phyloP scores from a whole-genome alignment of 2,329 filamentous ascomycete genomes.

The Aspergillus sp. region DNA sequence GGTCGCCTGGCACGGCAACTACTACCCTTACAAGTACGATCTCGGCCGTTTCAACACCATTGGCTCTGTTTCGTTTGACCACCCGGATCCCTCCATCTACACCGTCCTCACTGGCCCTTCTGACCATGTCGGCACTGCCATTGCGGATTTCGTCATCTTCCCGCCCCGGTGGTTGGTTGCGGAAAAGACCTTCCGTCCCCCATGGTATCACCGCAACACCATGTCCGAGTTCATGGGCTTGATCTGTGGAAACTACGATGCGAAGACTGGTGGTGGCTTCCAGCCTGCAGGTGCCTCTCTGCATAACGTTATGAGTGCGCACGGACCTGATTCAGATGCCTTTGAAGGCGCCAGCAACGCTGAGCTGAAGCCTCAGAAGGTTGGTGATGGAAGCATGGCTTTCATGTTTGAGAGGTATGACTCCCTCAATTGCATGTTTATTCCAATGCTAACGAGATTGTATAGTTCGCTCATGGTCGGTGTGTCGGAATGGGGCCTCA shows the following conservation, averaged over 20 bases:
- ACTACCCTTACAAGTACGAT: constrained; percentile 80
- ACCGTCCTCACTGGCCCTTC: constrained; percentile 62
- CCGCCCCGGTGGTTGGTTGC: constrained; percentile 62
- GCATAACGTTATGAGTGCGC: constrained; percentile 71
- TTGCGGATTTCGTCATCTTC: constrained; percentile 65
- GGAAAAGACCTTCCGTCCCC: constrained; percentile 59
- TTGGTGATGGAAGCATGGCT: constrained; percentile 59
- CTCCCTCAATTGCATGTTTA: no score
- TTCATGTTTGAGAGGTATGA: constrained; percentile 61
- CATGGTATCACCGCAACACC: constrained; percentile 64
- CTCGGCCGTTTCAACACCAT: constrained; percentile 73
- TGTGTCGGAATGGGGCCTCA: constrained; percentile 70
- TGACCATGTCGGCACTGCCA: constrained; percentile 58
- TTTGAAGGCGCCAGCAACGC: constrained; percentile 55
- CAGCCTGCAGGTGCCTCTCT: constrained; percentile 60
- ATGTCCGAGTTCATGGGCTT: constrained; percentile 67
- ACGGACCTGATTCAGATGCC: constrained; percentile 57
- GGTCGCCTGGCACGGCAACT: constrained; percentile 77
- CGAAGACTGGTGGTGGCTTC: constrained; percentile 57
- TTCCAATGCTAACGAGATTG: neutral
- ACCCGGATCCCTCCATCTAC: constrained; percentile 76
- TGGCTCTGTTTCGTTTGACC: constrained; percentile 70
- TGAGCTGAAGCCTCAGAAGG: constrained; percentile 54
- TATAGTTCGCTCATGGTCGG: constrained; percentile 63
- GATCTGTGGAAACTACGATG: constrained; percentile 60